Base-by-base conservation (phyloP, 2,329 filamentous ascomycete genomes). In the Cytospora piceae region DNA sequence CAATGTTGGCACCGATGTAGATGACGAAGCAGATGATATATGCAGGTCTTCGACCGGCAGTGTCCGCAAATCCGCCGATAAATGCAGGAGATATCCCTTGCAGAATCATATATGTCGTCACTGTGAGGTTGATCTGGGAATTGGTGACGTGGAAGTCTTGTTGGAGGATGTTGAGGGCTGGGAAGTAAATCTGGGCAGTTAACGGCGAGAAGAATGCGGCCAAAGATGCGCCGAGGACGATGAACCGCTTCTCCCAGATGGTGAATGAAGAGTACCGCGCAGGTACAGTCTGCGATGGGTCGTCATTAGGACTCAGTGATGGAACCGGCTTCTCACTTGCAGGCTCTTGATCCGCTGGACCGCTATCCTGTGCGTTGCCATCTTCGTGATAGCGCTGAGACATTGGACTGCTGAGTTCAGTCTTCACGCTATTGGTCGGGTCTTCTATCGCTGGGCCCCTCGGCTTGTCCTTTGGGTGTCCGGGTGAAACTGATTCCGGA, bases 91-190 rank as follows among this genome's bases (percentile, higher is more conserved):
- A 79, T 15, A 89, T 74, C 27, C 83, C 87, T 75, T 88, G 86
- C 37, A 88, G 82, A 60, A 89, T 81, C 82, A 85, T 82, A 70
- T 85, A 86, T 1, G 81, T 83, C 2, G 83, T 85, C 51, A 85
- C 74, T 8, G 82, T 84, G 42, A 86, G 73, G 71, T 84, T 85
- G 67, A 85, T 79, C 57, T 78, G 69, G 0, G 75, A 70, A 34
- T 71, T 69, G 7, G 76, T 75, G 22, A 86, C 80, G 27, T 78
- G 32, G 11, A 86, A 75, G 51, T 84, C 82, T 2, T 77, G 68
- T 9, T 84, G 80, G 12, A 87, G 76, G 8, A 78, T 74, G 20
- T 80, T 79, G 32, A 86, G 72, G 0, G 84, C 84, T 1, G 84
- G 85, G 58, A 85, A 81, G 75, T 86, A 87, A 24, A 85, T 85